These are phyloP conservation scores for Diddensiella caesifluorescens DNA, from an alignment of 805 yeast genomes.

Conservation along the genomic window DNA sequence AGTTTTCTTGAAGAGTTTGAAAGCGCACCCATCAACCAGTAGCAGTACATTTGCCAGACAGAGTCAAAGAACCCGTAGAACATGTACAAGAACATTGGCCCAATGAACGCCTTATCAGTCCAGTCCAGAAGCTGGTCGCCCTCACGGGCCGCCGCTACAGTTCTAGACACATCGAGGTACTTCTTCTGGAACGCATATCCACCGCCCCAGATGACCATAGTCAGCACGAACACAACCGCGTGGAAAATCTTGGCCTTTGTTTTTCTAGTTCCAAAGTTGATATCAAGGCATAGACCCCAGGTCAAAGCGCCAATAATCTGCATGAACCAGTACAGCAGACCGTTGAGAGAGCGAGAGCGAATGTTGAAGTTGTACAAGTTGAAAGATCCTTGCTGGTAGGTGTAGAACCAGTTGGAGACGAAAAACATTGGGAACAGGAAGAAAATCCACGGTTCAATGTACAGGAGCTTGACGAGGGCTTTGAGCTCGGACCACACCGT, in stretches of 20 bases:
- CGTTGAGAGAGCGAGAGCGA: conserved; percentile 58
- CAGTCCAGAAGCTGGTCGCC: conserved; percentile 38
- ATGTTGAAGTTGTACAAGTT: conserved; percentile 51
- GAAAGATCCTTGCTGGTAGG: conserved; percentile 55
- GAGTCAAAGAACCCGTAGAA: conserved; percentile 57
- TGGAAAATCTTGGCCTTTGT: conserved; percentile 45
- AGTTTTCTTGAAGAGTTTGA: conserved; percentile 51
- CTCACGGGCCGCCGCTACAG: conserved; percentile 20
- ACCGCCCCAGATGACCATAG: conserved; percentile 41
- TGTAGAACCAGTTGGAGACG: conserved; percentile 59
- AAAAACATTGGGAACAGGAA: conserved; percentile 57
- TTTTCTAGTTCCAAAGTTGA: conserved; percentile 37
- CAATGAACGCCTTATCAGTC: conserved; percentile 43
- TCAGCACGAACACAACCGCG: conserved; percentile 35
- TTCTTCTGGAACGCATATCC: conserved; percentile 27
- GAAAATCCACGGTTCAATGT: conserved; percentile 41
- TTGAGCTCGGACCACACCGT: conserved; percentile 41
- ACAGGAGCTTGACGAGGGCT: conserved; percentile 37
- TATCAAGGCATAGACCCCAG: conserved; percentile 44
- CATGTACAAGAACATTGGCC: conserved; percentile 57
- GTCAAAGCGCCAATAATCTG: conserved; percentile 54
- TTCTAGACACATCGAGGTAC: conserved; percentile 9
- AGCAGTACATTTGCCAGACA: conserved; percentile 49
- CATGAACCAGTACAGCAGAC: conserved; percentile 52
- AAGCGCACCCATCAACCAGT: conserved; percentile 54